Conservation (phyloP, 176 grass and related monocot species). For the Oryza meridionalis region DNA sequence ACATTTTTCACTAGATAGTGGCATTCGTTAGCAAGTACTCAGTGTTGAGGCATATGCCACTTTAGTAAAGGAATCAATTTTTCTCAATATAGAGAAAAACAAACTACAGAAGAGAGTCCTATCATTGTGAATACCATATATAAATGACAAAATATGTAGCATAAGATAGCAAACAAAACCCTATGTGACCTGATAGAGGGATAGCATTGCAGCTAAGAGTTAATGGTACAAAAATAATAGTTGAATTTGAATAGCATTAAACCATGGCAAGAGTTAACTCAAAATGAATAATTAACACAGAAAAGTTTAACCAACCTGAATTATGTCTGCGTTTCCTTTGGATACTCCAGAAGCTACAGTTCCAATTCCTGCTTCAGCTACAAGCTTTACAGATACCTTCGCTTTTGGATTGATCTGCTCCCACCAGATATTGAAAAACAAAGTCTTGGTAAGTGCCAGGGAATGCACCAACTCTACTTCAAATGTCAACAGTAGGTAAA, state of each 20-base stretch:
- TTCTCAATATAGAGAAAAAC: conserved; percentile 4
- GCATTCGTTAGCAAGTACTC: neutral
- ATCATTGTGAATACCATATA: conserved; percentile 2
- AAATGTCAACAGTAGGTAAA: neutral
- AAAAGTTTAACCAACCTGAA: conserved; percentile 70
- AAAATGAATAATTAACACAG: conserved; percentile 21
- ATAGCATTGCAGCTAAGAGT: conserved; percentile 8
- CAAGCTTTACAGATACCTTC: conserved; percentile 99
- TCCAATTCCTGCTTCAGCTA: conserved; percentile 97
- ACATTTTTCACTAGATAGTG: conserved; percentile 11
- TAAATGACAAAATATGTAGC: conserved; percentile 14
- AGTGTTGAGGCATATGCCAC: neutral
- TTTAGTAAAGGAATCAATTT: neutral
- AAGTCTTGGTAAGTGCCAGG: conserved; percentile 19
- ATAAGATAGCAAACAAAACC: conserved; percentile 4
- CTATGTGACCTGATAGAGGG: conserved; percentile 13
- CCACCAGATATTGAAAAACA: conserved; percentile 34
- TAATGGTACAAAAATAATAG: neutral
- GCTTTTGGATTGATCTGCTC: conserved; percentile 96
- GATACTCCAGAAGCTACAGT: conserved; percentile 99
- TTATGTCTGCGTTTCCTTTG: conserved; percentile 95
- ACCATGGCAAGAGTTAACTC: conserved; percentile 16
- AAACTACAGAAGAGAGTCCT: neutral
- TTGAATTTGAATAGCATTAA: neutral
- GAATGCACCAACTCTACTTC: conserved; percentile 1